Base-by-base conservation (phyloP, 139 green algal genomes). In the Closterium sp. region DNA sequence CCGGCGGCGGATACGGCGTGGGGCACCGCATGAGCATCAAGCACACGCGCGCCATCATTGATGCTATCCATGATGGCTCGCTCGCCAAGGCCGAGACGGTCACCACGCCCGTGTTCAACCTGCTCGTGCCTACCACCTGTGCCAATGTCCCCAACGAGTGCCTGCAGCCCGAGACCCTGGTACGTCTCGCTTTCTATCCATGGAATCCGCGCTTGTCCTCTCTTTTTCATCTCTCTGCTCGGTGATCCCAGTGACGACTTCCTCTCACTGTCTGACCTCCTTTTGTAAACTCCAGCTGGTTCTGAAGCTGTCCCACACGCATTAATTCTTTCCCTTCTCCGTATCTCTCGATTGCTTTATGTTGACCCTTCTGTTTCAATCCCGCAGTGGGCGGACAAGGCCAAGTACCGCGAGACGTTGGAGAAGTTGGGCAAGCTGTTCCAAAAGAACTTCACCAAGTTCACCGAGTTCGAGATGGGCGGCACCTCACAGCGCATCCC, bases 41-140 rank as follows among this genome's bases (percentile, higher is more conserved):
- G 91, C 94, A 98, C 96, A 99, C 98, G 17, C 96, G 98, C 42
- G 97, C 97, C 86, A 99, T 99, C 91, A 96, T 99, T 85, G 96
- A 99, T 90, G 97, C 98, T 88, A 99, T 99, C 90, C 98, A 99
- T 95, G 38, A 70, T 79, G 98, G 98, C 9, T 96, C 97, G 89
- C 96, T 99, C 84, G 50, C 88, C 1, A 85, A 93, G 0, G 96
- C 93, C 1, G 92, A 97, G 70, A 97, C 92, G 90, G 0, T 92
- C 89, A 31, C 31, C 4, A 85, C 97, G 70, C 96, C 96, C 70
- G 95, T 99, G 34, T 99, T 99, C 93, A 93, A 95, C 73, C 95
- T 99, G 87, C 89, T 97, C 90, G 96, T 98, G 86, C 97, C 97
- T n/a, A 95, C 87, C n/a, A 24, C 86, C 4, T 95, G 95, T 42